Percentiles rank a stretch among this genome's conserved stretches.
Conservation (phyloP, 495 filamentous ascomycete genomes). For the Aspergillus coremiiformis region DNA sequence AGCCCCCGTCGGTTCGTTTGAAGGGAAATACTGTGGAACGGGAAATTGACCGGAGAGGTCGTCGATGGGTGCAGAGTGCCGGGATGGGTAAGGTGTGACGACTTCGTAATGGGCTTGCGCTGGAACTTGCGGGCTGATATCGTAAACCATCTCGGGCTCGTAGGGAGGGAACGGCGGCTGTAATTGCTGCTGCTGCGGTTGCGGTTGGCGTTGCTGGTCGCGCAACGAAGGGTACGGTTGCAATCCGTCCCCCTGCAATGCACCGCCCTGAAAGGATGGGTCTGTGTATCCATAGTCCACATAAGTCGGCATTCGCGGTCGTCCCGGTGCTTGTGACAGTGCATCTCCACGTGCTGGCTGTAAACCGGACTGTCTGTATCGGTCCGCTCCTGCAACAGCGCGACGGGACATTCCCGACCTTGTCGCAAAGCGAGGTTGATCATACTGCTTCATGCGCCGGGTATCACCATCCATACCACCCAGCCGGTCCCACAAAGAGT, state of each 20-base stretch:
- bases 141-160: slow-evolving; percentile 68
- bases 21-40: slow-evolving; percentile 69
- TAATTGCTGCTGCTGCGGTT: slow-evolving; percentile 13
- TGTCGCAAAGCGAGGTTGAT: slow-evolving; percentile 40
- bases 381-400: slow-evolving; percentile 23
- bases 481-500: slow-evolving; percentile 34
- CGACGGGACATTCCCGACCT: slow-evolving; percentile 20
- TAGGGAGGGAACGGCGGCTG: slow-evolving; percentile 44
- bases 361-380: slow-evolving; percentile 30
- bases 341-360: slow-evolving; percentile 31
- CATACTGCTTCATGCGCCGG: slow-evolving; percentile 61
- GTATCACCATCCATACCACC: slow-evolving; percentile 66
- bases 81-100: slow-evolving; percentile 66
- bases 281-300: slow-evolving; percentile 42
- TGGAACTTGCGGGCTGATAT: slow-evolving; percentile 60
- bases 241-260: slow-evolving; percentile 39
- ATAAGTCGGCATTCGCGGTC: slow-evolving; percentile 28
- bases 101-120: slow-evolving; percentile 67
- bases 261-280: slow-evolving; percentile 29
- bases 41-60: slow-evolving; percentile 64
- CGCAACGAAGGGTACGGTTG: slow-evolving; percentile 37
- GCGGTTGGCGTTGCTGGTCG: slow-evolving; percentile 23
- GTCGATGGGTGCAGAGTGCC: slow-evolving; percentile 75
- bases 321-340: slow-evolving; percentile 30
- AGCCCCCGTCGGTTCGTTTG: slow-evolving; percentile 58